Conservation (phyloP, 176 grass and related monocot species). For the Lolium multiflorum region DNA sequence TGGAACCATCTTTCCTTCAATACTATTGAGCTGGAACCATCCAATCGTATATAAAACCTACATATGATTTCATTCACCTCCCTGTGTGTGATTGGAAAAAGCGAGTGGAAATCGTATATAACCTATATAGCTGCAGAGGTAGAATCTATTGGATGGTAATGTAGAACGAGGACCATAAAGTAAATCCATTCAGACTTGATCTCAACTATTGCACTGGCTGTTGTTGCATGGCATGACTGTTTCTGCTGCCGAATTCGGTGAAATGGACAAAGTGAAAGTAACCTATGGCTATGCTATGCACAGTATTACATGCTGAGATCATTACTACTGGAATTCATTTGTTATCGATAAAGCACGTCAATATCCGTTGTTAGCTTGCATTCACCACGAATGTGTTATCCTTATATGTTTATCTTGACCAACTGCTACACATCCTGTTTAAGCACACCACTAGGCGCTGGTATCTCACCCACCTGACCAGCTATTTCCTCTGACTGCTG, state of each 20-base stretch:
- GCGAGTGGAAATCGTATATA: neutral
- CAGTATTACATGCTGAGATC: slow-evolving; percentile 8
- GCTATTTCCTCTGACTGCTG: neutral
- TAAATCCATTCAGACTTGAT: slow-evolving; percentile 15
- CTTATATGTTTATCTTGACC: slow-evolving; percentile 7
- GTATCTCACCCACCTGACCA: slow-evolving; percentile 8
- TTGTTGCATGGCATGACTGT: slow-evolving; percentile 3
- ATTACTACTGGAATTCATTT: neutral
- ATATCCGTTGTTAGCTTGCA: slow-evolving; percentile 4
- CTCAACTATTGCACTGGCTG: slow-evolving; percentile 3
- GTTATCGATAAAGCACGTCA: slow-evolving; percentile 16
- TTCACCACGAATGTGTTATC: slow-evolving; percentile 20
- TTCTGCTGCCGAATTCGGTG: slow-evolving; percentile 15
- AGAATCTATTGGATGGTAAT: slow-evolving; percentile 13
- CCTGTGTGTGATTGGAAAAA: neutral
- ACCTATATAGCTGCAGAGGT: neutral
- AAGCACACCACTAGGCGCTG: neutral
- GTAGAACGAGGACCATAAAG: neutral
- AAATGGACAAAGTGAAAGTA: neutral
- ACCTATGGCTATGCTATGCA: slow-evolving; percentile 1
- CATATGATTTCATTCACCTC: neutral
- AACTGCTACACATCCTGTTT: neutral
- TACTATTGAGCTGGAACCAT: slow-evolving; percentile 6
- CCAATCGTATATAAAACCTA: neutral
- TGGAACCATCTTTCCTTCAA: slow-evolving; percentile 21